Base-by-base conservation (phyloP, 73 alveolate species). In the Paramecium biaurelia region DNA sequence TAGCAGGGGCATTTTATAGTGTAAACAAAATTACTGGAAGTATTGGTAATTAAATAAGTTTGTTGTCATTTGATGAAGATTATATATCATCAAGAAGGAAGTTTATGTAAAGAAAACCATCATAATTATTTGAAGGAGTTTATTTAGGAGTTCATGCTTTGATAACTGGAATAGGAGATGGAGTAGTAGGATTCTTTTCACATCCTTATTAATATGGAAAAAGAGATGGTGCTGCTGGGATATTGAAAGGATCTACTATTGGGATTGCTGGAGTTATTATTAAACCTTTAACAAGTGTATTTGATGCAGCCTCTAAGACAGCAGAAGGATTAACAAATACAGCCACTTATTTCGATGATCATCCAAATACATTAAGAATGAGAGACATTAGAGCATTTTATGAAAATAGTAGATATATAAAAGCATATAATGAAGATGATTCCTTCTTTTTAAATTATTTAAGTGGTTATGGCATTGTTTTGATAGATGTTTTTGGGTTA, bases 271-370 rank as follows among this genome's bases (percentile, higher is more conserved):
- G 99, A 49, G 94, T 94, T 7, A 57, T 96, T 20, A 92, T 96
- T 57, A 96, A 96, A 68, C 99, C 99, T 35, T 57, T 96, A 21
- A 92, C 98, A 67, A 98, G 99, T 9, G 94, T 95, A 23, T 92
- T 96, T 68, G 99, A 98, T 92, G 95, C 98, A 37, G 97, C 99
- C 21, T 95, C 99, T 7, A 98, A 98, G 92, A 98, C 99, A 20
- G 96, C 99, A 1, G 99, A 98, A 85, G 99, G 99, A 28, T 93
- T 98, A 12, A 98, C 97, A 82, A 98, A 98, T 95, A 96, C 98
- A 24, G 98, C 98, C 7, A 93, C 96, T 68, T 88, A 92, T 26
- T 93, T 92, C 57, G 97, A 95, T 56, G 98, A 98, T 84, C 97
- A 96, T 85, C 96, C 93, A 43, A 85, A 85, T 23, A 85, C 94